Evolutionary conservation across 1,139 yeast species (phyloP), one percentile per base, ranked within the genome.

Genomic region (Candida freyschussii): DNA sequence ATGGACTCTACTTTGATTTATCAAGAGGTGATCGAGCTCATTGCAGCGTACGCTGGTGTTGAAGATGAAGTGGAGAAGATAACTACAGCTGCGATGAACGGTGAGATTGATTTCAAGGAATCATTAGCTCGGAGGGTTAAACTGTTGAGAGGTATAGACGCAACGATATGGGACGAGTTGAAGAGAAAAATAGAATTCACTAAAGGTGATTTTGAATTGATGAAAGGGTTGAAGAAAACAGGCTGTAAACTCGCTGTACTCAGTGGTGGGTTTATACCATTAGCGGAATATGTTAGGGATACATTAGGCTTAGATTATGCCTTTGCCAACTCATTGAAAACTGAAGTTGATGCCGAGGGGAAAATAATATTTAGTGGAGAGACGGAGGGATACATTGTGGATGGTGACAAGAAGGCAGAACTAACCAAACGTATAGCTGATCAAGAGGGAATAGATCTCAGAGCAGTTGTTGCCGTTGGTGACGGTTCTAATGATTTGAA

Each of bases 1-100:
- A 93, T 93, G 98, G 99, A 93, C 62, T 89, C 97, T 1, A 93
- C 98, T 0, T 65, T 93, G 54, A 93, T 93, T 47, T 80, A 84
- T 57, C 97, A 93, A 60, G 99, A 93, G 60, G 97, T 91, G 29
- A 91, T 91, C 47, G 99, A 93, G 55, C 63, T 91, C 54, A 89
- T 93, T 46, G 98, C 98, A 4, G 86, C 82, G 0, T 77, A 79
- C 47, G 94, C 91, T n/a, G 68, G 70, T 41, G 87, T 84, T 18
- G 93, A 84, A 48, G 73, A 67, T 3, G 64, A 80, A 54, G 95
- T 85, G 11, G 78, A 83, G 6, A 75, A 70, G 33, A 89, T 93
- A 52, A 93, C 99, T 5, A 87, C 83, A 27, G 69, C 89, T 25
- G 98, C 98, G 22, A 93, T 93, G 99, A 87, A 89, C 50, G 97